Percentiles rank a stretch among this genome's conserved stretches.
These are phyloP conservation scores for Serendipita vermifera DNA, from an alignment of 768 basidiomycete genomes.

Conservation along the genomic window DNA sequence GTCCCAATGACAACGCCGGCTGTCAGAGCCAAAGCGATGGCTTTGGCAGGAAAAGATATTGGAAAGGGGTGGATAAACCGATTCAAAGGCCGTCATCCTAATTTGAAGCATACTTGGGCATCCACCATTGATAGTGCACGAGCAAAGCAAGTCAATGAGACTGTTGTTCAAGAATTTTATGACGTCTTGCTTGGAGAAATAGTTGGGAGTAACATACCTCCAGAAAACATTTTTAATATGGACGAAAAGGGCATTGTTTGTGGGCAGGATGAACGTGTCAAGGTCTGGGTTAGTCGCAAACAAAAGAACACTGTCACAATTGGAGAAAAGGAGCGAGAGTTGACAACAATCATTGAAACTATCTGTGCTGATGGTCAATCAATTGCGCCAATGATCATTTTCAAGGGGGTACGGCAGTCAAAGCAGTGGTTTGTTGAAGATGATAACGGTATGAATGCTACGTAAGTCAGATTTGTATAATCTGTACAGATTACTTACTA, in stretches of 20 bases:
- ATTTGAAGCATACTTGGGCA: neutral
- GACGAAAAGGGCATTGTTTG: slow-evolving; percentile 15
- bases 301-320: slow-evolving; percentile 4
- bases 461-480: slow-evolving; percentile 16
- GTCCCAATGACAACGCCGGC: slow-evolving; percentile 17
- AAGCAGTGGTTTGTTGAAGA: slow-evolving; percentile 1
- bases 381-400: slow-evolving; percentile 14
- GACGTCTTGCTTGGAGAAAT: neutral
- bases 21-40: slow-evolving; percentile 16
- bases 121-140: neutral
- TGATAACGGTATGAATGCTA: slow-evolving; percentile 10
- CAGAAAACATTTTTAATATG: slow-evolving; percentile 18
- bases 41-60: slow-evolving; percentile 14
- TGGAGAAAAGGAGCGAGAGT: slow-evolving; percentile 12
- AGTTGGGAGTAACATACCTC: neutral
- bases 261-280: neutral
- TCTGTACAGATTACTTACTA: neutral
- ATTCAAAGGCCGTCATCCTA: neutral
- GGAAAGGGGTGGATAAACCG: slow-evolving; percentile 11
- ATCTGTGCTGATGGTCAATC: slow-evolving; percentile 17
- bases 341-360: slow-evolving; percentile 14
- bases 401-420: slow-evolving; percentile 12
- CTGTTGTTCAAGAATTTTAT: slow-evolving; percentile 6
- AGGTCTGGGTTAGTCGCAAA: slow-evolving; percentile 10
- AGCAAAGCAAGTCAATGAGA: slow-evolving; percentile 8